phyloP scores from a whole-genome alignment of 257 asterid genomes.

The Solanum etuberosum region DNA sequence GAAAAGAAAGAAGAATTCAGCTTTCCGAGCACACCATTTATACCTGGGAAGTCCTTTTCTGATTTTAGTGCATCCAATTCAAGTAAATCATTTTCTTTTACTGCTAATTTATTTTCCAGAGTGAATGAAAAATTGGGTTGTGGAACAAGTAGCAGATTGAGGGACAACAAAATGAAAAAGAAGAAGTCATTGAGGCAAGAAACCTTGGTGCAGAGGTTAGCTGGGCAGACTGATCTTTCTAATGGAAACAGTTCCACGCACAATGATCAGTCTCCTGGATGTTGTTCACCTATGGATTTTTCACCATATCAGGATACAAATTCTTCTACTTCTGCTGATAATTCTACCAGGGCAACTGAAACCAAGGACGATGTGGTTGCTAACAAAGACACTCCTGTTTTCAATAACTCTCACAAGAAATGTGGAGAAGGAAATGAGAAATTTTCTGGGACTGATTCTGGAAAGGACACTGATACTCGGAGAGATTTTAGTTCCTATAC shows the following conservation, averaged over 20 bases:
- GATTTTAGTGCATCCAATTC: constrained; percentile 26
- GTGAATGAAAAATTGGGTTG: constrained; percentile 19
- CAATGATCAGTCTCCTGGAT: constrained; percentile 40
- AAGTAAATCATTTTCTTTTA: constrained; percentile 24
- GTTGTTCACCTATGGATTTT: constrained; percentile 89
- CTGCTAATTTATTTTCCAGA: constrained; percentile 15
- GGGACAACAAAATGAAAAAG: constrained; percentile 40
- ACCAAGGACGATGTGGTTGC: constrained; percentile 11
- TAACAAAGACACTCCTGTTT: background rate
- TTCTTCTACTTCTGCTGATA: constrained; percentile 13
- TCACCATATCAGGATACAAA: constrained; percentile 55
- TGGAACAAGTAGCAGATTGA: constrained; percentile 23
- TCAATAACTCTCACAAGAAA: background rate
- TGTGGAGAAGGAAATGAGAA: constrained; percentile 12
- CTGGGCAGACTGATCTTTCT: constrained; percentile 16
- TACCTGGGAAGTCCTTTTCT: constrained; percentile 21
- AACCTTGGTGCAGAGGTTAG: constrained; percentile 26
- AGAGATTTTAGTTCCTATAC: constrained; percentile 17
- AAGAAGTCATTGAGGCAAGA: constrained; percentile 28
- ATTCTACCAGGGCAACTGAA: constrained; percentile 12
- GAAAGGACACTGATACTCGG: constrained; percentile 17
- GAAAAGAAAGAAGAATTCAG: constrained; percentile 25
- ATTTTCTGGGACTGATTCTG: constrained; percentile 12
- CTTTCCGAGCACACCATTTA: constrained; percentile 18
- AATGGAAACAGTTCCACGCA: constrained; percentile 19